Evolutionary conservation across 2,329 filamentous ascomycete species (phyloP).

Genomic region (Exophiala viscosa): DNA sequence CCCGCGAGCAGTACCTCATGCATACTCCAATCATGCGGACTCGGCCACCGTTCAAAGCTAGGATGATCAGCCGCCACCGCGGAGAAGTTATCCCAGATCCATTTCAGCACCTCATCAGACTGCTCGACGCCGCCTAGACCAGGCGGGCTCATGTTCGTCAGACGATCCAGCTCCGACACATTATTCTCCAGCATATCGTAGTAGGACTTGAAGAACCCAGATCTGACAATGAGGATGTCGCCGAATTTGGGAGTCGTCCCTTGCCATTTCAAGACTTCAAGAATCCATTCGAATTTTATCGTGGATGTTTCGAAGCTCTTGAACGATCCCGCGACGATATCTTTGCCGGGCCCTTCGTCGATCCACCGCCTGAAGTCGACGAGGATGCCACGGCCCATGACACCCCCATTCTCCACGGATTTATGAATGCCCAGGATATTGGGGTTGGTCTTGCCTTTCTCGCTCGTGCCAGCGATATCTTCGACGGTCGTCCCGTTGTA

Average conservation of each 20-base stretch:
- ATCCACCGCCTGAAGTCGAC: slow-evolving; percentile 45
- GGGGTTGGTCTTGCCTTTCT: slow-evolving; percentile 15
- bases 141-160: slow-evolving; percentile 22
- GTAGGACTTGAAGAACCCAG: slow-evolving; percentile 30
- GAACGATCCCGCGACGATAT: slow-evolving; percentile 16
- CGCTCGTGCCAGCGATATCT: slow-evolving; percentile 25
- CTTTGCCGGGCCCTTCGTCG: slow-evolving; percentile 32
- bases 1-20: slow-evolving; percentile 32
- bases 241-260: slow-evolving; percentile 28
- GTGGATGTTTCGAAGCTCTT: slow-evolving; percentile 38
- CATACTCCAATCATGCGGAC: slow-evolving; percentile 26
- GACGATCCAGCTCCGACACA: slow-evolving; percentile 21
- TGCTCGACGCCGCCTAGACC: slow-evolving; percentile 33
- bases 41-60: slow-evolving; percentile 32
- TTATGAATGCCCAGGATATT: slow-evolving; percentile 31
- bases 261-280: slow-evolving; percentile 25
- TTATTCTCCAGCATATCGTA: slow-evolving; percentile 15
- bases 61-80: slow-evolving; percentile 36
- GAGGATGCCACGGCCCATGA: slow-evolving; percentile 48
- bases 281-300: slow-evolving; percentile 29
- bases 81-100: slow-evolving; percentile 37
- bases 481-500: slow-evolving; percentile 30
- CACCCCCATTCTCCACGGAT: slow-evolving; percentile 37
- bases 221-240: slow-evolving; percentile 32
- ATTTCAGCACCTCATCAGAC: slow-evolving; percentile 33